Conservation (phyloP, 768 basidiomycete species). For the Mycena crocata region DNA sequence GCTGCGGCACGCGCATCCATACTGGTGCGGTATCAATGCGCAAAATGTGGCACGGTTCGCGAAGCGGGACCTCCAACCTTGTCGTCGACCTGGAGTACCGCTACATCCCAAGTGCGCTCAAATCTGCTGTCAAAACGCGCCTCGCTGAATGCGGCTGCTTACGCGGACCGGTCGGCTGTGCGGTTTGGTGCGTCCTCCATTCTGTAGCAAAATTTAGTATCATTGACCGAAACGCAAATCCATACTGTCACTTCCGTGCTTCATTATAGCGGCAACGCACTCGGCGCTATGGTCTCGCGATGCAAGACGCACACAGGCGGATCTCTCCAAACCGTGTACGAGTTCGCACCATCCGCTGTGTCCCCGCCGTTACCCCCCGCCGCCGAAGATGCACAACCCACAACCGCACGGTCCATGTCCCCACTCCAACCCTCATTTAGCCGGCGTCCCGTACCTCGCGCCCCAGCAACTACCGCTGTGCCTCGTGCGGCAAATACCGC, state of each 20-base stretch:
- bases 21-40: neutral
- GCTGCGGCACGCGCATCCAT: neutral
- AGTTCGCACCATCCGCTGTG: neutral
- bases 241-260: too few relatives aligned
- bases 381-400: neutral
- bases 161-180: neutral
- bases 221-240: too few relatives aligned
- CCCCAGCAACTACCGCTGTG: too few relatives aligned
- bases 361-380: neutral
- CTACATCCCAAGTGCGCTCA: neutral
- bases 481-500: neutral
- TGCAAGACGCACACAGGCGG: neutral
- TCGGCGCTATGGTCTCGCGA: neutral
- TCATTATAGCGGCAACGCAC: neutral
- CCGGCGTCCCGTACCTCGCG: too few relatives aligned
- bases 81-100: neutral
- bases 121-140: neutral
- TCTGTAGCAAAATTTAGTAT: too few relatives aligned
- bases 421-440: too few relatives aligned
- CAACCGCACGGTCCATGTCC: too few relatives aligned
- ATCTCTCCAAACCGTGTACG: neutral
- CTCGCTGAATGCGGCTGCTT: neutral
- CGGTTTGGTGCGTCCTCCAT: neutral
- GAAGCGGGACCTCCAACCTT: neutral
- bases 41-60: neutral